A percentile compares a stretch with the other conserved stretches of the same genome.
phyloP scores from a whole-genome alignment of 1,139 yeast species.

The Saccharomyces pastorianus region DNA sequence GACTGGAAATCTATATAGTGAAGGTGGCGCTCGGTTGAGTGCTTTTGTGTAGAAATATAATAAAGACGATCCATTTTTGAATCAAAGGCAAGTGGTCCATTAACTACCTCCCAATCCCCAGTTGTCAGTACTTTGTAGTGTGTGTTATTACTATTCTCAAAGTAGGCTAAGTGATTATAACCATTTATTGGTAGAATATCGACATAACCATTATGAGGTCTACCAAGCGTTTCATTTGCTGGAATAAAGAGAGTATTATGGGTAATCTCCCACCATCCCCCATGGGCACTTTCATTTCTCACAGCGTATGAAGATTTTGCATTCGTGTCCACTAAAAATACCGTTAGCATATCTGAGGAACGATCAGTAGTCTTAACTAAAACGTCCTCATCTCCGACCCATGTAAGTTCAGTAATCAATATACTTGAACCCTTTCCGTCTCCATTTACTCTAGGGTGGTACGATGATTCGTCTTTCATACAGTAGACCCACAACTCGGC shows the following conservation, averaged over 20 bases:
- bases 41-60: constrained; percentile 54
- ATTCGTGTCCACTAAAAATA: constrained; percentile 44
- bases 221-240: constrained; percentile 37
- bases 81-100: constrained; percentile 56
- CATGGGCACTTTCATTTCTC: constrained; percentile 41
- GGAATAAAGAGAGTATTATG: constrained; percentile 68
- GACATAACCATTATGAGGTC: constrained; percentile 53
- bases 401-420: constrained; percentile 58
- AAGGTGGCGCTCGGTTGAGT: constrained; percentile 56
- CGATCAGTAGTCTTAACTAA: constrained; percentile 67
- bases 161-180: constrained; percentile 66
- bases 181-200: constrained; percentile 64
- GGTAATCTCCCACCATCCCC: constrained; percentile 76
- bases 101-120: constrained; percentile 66
- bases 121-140: constrained; percentile 48
- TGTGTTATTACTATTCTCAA: constrained; percentile 43
- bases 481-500: constrained; percentile 41
- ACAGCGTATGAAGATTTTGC: constrained; percentile 31
- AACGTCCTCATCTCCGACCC: constrained; percentile 57
- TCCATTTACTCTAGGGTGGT: constrained; percentile 45
- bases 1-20: constrained; percentile 41
- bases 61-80: constrained; percentile 48
- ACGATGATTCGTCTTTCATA: constrained; percentile 30
- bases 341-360: constrained; percentile 55
- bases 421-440: constrained; percentile 31